Evolutionary conservation across 2,329 filamentous ascomycete species (phyloP).

Genomic region (Cadophora sp.): DNA sequence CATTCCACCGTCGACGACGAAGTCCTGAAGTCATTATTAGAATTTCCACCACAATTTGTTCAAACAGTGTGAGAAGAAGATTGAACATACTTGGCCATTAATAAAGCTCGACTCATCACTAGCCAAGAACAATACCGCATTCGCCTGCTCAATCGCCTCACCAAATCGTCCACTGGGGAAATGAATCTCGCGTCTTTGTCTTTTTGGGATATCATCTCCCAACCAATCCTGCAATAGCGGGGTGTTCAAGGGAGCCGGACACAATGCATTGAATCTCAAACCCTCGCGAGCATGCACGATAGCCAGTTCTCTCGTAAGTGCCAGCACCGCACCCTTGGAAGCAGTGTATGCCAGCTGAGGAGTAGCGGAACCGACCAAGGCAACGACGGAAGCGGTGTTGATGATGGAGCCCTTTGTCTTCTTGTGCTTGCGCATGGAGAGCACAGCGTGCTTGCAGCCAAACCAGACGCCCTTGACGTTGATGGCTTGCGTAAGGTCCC

Average conservation of each 20-base stretch:
- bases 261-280: slow-evolving; percentile 77
- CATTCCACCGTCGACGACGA: slow-evolving; percentile 96
- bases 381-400: slow-evolving; percentile 77
- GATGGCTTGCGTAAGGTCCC: slow-evolving; percentile 77
- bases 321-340: slow-evolving; percentile 77
- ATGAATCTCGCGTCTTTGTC: slow-evolving; percentile 74
- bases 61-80: background rate
- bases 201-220: slow-evolving; percentile 73
- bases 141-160: slow-evolving; percentile 78
- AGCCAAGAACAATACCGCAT: slow-evolving; percentile 76
- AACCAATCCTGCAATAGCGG: slow-evolving; percentile 80
- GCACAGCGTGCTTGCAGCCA: slow-evolving; percentile 75
- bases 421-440: slow-evolving; percentile 69
- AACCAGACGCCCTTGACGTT: slow-evolving; percentile 85
- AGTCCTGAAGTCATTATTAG: slow-evolving; percentile 65
- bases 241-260: slow-evolving; percentile 77
- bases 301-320: slow-evolving; percentile 75
- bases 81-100: slow-evolving; percentile 63
- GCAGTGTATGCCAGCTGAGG: slow-evolving; percentile 79
- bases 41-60: background rate
- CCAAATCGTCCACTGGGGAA: slow-evolving; percentile 79
- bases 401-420: slow-evolving; percentile 74
- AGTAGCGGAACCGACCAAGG: slow-evolving; percentile 74
- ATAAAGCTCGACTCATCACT: slow-evolving; percentile 79
- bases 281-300: slow-evolving; percentile 78